Percentiles rank a stretch among this genome's conserved stretches.
These are phyloP conservation scores for Melanopsichium pennsylvanicum DNA, from an alignment of 1,284 basidiomycete genomes.

Conservation along the genomic window DNA sequence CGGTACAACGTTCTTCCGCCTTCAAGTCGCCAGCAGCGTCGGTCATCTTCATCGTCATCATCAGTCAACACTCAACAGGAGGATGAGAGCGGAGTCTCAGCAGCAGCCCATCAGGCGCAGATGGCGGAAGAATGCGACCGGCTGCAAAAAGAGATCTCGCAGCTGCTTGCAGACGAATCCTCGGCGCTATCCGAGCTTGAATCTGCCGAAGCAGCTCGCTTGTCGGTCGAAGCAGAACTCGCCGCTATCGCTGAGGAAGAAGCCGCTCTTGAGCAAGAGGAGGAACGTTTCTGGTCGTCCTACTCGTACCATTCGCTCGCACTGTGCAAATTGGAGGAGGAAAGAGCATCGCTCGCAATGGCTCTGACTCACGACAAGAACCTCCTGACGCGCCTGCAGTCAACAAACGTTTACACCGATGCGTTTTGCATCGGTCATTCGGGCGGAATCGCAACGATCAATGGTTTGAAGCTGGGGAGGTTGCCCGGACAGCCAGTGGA, in stretches of 20 bases:
- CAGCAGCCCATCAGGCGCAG: slow-evolving; percentile 1
- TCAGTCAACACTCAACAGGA: slow-evolving; percentile 1
- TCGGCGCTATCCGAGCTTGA: slow-evolving; percentile 27
- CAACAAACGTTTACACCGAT: slow-evolving; percentile 97
- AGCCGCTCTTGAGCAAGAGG: slow-evolving; percentile 77
- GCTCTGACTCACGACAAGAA: slow-evolving; percentile 68
- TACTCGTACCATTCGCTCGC: slow-evolving; percentile 77
- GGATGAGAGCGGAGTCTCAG: too few relatives aligned
- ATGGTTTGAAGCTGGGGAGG: slow-evolving; percentile 88
- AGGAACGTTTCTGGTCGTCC: slow-evolving; percentile 84
- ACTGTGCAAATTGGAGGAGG: slow-evolving; percentile 74
- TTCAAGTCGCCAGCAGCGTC: slow-evolving; percentile 2
- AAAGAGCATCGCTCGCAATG: slow-evolving; percentile 76
- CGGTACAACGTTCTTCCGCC: slow-evolving; percentile 37
- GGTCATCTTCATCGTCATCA: slow-evolving; percentile 8
- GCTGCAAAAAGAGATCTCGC: slow-evolving; percentile 26
- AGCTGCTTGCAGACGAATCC: slow-evolving; percentile 33
- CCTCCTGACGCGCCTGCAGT: slow-evolving; percentile 83
- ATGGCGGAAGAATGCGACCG: slow-evolving; percentile 9
- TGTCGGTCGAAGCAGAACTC: slow-evolving; percentile 75
- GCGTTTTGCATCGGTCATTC: slow-evolving; percentile 98
- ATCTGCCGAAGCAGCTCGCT: slow-evolving; percentile 58
- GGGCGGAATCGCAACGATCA: slow-evolving; percentile 89
- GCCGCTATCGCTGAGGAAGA: slow-evolving; percentile 78
- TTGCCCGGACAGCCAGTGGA: slow-evolving; percentile 77